Evolutionary conservation across 2,329 filamentous ascomycete species (phyloP).

Genomic region (Sodiomyces alkalinus): DNA sequence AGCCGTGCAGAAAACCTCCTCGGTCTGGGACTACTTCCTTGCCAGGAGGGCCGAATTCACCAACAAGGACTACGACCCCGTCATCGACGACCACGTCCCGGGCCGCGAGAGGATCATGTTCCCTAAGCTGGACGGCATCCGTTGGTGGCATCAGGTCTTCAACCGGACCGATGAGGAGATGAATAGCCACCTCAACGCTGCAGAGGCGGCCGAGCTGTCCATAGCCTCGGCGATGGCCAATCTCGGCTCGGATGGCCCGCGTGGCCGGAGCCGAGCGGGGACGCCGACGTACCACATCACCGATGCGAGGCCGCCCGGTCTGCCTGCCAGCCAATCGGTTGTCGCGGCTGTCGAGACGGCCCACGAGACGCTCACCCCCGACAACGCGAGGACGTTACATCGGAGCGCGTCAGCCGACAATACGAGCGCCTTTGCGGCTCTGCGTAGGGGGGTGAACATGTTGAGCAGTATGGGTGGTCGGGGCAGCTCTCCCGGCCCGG

Average conservation of each 20-base stretch:
- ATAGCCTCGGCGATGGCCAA: constrained; percentile 14
- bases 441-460: constrained; percentile 30
- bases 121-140: constrained; percentile 59
- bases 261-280: constrained; percentile 12
- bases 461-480: constrained; percentile 18
- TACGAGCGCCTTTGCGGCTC: constrained; percentile 25
- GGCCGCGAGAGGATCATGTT: constrained; percentile 76
- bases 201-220: constrained; percentile 31
- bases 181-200: constrained; percentile 54
- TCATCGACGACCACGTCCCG: constrained; percentile 62
- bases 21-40: constrained; percentile 94
- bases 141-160: constrained; percentile 89
- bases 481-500: constrained; percentile 10
- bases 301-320: constrained; percentile 20
- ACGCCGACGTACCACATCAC: constrained; percentile 13
- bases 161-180: constrained; percentile 81
- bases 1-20: constrained; percentile 58
- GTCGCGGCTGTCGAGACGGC: constrained; percentile 44
- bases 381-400: constrained; percentile 19
- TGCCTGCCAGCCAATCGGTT: constrained; percentile 33
- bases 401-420: constrained; percentile 29
- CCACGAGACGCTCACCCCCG: constrained; percentile 33
- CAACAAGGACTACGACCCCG: constrained; percentile 62
- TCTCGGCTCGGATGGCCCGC: constrained; percentile 7
- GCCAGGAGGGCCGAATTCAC: constrained; percentile 65